These are phyloP conservation scores for Escovopsis weberi DNA, from an alignment of 2,329 filamentous ascomycete genomes.

Conservation along the genomic window DNA sequence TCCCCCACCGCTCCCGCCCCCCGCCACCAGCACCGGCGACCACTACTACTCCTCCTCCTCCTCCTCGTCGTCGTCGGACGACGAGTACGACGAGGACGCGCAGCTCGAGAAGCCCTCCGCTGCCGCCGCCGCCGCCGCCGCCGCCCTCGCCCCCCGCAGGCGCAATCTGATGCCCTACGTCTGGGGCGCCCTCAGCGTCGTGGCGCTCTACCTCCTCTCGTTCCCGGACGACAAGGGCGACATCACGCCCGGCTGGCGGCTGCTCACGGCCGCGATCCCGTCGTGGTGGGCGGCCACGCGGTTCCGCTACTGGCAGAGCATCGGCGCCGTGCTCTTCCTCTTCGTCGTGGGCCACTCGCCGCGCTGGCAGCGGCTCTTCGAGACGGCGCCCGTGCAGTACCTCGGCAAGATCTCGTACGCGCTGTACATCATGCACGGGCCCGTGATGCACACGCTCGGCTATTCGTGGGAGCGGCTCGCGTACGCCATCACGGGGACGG, in stretches of 20 bases:
- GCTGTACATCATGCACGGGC: conserved; percentile 47
- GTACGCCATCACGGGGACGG: conserved; percentile 32
- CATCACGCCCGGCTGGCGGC: conserved; percentile 39
- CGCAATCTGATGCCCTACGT: conserved; percentile 12
- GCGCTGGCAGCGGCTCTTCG: conserved; percentile 36
- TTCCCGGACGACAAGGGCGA: conserved; percentile 23
- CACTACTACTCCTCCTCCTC: conserved; percentile 14
- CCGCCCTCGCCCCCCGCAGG: conserved; percentile 10
- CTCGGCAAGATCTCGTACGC: conserved; percentile 46
- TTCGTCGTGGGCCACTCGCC: conserved; percentile 31
- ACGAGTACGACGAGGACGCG: conserved; percentile 8
- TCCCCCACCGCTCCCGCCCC: neutral
- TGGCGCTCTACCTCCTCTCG: conserved; percentile 36
- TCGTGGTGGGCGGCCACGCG: conserved; percentile 29
- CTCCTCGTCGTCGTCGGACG: conserved; percentile 8
- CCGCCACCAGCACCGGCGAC: conserved; percentile 28
- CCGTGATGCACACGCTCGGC: conserved; percentile 36
- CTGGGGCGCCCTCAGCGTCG: conserved; percentile 29
- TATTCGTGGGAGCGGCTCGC: conserved; percentile 36
- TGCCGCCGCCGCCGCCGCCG: too few relatives aligned
- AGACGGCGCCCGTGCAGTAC: conserved; percentile 36
- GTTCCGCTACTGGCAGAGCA: conserved; percentile 42
- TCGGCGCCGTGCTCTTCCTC: conserved; percentile 38
- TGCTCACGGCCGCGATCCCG: conserved; percentile 32
- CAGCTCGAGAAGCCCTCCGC: too few relatives aligned